phyloP scores from a whole-genome alignment of 2,329 filamentous ascomycete genomes.

The Beauveria pseudobassiana region DNA sequence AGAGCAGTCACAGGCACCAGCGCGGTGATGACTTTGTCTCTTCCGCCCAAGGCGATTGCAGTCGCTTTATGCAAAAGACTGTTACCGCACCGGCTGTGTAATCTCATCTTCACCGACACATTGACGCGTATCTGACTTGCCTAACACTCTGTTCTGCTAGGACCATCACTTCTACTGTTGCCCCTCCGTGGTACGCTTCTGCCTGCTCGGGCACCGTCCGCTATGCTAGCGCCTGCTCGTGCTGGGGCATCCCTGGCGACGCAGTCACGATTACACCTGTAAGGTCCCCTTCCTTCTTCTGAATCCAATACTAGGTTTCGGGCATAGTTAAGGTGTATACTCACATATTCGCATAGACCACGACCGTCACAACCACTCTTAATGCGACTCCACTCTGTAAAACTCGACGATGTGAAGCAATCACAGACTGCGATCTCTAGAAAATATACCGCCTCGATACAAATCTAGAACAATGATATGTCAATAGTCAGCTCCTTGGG shows the following conservation, averaged over 20 bases:
- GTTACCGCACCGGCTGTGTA: constrained; percentile 4
- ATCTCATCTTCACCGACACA: not conserved
- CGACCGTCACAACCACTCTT: not conserved
- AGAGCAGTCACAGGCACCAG: constrained; percentile 2
- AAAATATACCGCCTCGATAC: too few relatives aligned
- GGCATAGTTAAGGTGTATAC: too few relatives aligned
- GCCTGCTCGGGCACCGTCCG: not conserved
- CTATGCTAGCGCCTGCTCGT: constrained; percentile 7
- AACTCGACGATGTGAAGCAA: not conserved
- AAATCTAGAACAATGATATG: too few relatives aligned
- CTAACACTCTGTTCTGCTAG: not conserved
- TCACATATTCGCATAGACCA: not conserved
- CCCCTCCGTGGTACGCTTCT: not conserved
- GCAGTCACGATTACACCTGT: constrained; percentile 2
- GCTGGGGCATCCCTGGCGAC: constrained; percentile 1
- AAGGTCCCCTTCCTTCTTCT: not conserved
- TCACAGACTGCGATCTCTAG: too few relatives aligned
- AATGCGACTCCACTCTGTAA: not conserved
- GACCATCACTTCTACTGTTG: constrained; percentile 1
- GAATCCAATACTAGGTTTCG: not conserved
- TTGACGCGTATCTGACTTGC: too few relatives aligned
- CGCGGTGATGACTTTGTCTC: not conserved
- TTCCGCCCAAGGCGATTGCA: not conserved
- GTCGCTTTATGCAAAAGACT: not conserved
- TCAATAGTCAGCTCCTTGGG: too few relatives aligned